Evolutionary conservation across 2,329 filamentous ascomycete genomes (phyloP).

Genomic region (Conoideocrella luteorostrata): DNA sequence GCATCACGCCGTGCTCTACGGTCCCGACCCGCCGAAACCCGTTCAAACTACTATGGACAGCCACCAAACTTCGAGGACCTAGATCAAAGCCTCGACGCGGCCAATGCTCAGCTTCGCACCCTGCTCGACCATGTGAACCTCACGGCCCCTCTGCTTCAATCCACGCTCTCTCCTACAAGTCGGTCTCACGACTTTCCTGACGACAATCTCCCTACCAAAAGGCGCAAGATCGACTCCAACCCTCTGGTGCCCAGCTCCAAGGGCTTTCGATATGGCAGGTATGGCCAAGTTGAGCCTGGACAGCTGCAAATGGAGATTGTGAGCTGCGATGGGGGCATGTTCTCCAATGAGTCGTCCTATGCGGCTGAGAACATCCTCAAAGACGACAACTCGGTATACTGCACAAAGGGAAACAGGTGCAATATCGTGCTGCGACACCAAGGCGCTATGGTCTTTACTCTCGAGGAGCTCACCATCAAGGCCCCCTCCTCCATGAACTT

Average conservation of each 20-base stretch:
- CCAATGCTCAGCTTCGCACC: slow-evolving; percentile 37
- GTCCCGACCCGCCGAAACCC: slow-evolving; percentile 17
- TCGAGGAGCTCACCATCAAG: slow-evolving; percentile 84
- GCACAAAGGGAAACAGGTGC: slow-evolving; percentile 79
- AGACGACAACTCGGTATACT: slow-evolving; percentile 80
- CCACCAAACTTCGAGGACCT: slow-evolving; percentile 29
- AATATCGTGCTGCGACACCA: slow-evolving; percentile 81
- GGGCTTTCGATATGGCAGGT: slow-evolving; percentile 74
- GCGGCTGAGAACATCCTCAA: slow-evolving; percentile 75
- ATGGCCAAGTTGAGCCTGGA: slow-evolving; percentile 80
- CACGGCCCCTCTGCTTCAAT: slow-evolving; percentile 21
- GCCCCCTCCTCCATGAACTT: slow-evolving; percentile 69
- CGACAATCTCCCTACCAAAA: slow-evolving; percentile 52
- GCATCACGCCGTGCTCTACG: slow-evolving; percentile 18
- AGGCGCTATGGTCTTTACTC: slow-evolving; percentile 70
- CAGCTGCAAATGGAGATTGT: slow-evolving; percentile 78
- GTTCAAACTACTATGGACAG: slow-evolving; percentile 7
- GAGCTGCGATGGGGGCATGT: slow-evolving; percentile 79
- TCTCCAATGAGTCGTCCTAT: slow-evolving; percentile 56
- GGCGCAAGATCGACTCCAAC: slow-evolving; percentile 65
- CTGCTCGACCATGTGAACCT: slow-evolving; percentile 32
- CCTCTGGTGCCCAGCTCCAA: slow-evolving; percentile 41
- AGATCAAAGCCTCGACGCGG: slow-evolving; percentile 33
- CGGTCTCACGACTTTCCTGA: slow-evolving; percentile 35
- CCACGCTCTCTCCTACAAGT: slow-evolving; percentile 27